Conservation (phyloP, 345 rosid genomes). For the Populus alba region DNA sequence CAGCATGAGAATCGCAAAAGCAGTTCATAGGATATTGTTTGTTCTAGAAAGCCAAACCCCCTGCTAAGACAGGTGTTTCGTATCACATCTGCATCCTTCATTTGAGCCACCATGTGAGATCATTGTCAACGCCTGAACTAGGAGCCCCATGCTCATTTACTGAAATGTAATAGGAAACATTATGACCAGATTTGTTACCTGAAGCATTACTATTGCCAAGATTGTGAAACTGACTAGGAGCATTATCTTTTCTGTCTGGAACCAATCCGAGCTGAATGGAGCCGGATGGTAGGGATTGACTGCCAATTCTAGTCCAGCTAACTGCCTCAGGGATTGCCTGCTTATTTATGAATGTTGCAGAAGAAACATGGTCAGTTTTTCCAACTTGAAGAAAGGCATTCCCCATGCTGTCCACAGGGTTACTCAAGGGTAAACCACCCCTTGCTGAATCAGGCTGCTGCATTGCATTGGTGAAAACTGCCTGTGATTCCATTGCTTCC, state of each 20-base stretch:
- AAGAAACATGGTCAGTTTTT: conserved; percentile 37
- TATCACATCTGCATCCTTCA: conserved; percentile 18
- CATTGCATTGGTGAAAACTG: conserved; percentile 19
- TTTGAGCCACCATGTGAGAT: conserved; percentile 9
- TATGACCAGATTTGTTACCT: conserved; percentile 25
- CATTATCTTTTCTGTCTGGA: conserved; percentile 31
- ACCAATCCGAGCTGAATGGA: conserved; percentile 34
- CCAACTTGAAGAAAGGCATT: conserved; percentile 39
- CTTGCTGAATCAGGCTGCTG: conserved; percentile 42
- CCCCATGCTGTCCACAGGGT: conserved; percentile 30
- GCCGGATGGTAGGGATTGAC: conserved; percentile 29
- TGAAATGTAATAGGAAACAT: conserved; percentile 10
- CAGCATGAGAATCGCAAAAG: conserved; percentile 7
- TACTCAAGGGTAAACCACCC: conserved; percentile 29
- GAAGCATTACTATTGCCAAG: conserved; percentile 22
- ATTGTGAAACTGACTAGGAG: conserved; percentile 35
- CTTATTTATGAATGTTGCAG: conserved; percentile 35
- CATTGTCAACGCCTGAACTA: conserved; percentile 14
- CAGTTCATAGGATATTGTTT: neutral
- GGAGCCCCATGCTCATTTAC: conserved; percentile 24
- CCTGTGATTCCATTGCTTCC: conserved; percentile 43
- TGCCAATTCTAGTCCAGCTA: conserved; percentile 44
- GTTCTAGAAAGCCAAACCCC: neutral
- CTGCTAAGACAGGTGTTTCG: conserved; percentile 19
- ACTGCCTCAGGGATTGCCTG: conserved; percentile 44